Evolutionary conservation across 371 early-diverging fungal species (phyloP), one percentile per base, ranked within the genome.

Genomic region (Zopfochytrium polystomum): DNA sequence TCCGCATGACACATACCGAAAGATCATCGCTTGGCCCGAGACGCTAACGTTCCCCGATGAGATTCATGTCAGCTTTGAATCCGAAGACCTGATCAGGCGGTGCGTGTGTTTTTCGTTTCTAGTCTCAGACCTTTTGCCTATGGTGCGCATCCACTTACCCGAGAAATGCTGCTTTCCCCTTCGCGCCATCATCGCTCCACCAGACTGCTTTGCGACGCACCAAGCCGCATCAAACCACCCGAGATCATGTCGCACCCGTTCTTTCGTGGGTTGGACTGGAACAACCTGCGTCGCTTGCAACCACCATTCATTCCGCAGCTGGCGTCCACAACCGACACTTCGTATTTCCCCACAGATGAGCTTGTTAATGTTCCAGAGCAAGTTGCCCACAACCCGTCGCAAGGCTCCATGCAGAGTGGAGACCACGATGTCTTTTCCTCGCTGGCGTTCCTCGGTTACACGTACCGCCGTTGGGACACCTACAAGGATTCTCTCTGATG

Each of bases 261-360:
- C 81, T 99, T 99, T 77, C 82, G 85, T 44, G 95, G 91, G 22
- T 88, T 98, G 27, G 90, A 95, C 70, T 99, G 98, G 98, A 84
- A 83, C 18, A 83, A 80, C 7, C 77, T 98, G 50, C 88, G 98
- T 60, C 65, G 79, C 7, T 85, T 84, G 58, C 87, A 87, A 22
- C 85, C 98, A 18, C 99, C 99, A 2, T 91, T 95, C 80, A 82
- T 98, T 34, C 99, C 99, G 15, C 87, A 89, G 54, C 80, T 98
- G 33, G 87, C 80, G 38, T 90, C 90, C 51, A 97, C 97, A 58
- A 97, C 98, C 11, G 98, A 98, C 72, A 96, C 97, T 7, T 88
- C 90, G 27, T 92, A 98, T 77, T 98, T 98, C 80, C 95, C 96
- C 2, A 92, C 86, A 2, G 96, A 96, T 60, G 96, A 96, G 67